Base-by-base conservation (phyloP, 352 stramenopile genomes). In the Phytophthora pluvialis region DNA sequence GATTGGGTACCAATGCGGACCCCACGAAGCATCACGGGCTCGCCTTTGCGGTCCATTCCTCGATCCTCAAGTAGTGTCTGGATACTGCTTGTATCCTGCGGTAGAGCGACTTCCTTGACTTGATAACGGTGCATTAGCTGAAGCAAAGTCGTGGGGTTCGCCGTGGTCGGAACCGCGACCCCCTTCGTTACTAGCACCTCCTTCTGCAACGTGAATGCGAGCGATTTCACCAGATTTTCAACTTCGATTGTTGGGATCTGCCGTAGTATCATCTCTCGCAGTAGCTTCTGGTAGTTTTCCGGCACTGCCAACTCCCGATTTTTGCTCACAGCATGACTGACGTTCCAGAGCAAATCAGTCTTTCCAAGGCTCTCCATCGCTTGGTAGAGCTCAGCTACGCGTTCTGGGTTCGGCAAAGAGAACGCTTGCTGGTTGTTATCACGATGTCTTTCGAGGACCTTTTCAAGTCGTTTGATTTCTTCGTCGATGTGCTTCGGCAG, bases 331-430 rank as follows among this genome's bases (percentile, higher is more conserved):
- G 65, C 77, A 49, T 93, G 80, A 11, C 80, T 69, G n/a, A 93
- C 76, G 60, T 90, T 93, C 81, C 81, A 90, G 15, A 93, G 69
- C 45, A 93, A 55, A 49, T 93, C 81, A 9, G 71, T 86, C 63
- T 91, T 93, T 2, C 81, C 80, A 0, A 93, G 57, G 46, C 74
- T 78, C 47, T 91, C 77, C 16, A 93, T 83, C 15, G 88, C 67
- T 12, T 67, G 39, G 15, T 81, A 81, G n/a, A 93, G 71, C 60
- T 93, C 81, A 0, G 78, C 80, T 5, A 93, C 78, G 6, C 84
- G 84, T 51, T 93, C 84, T 4, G 81, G 80, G 28, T 93, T 93
- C 15, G 65, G 59, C 16, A 89, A 43, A 15, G 73, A 54, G n/a
- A 77, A 75, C 4, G 25, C 29, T 11, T 61, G 65, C 11, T 47